phyloP scores from a whole-genome alignment of 345 rosid genomes.

The Salix koriyanagi region DNA sequence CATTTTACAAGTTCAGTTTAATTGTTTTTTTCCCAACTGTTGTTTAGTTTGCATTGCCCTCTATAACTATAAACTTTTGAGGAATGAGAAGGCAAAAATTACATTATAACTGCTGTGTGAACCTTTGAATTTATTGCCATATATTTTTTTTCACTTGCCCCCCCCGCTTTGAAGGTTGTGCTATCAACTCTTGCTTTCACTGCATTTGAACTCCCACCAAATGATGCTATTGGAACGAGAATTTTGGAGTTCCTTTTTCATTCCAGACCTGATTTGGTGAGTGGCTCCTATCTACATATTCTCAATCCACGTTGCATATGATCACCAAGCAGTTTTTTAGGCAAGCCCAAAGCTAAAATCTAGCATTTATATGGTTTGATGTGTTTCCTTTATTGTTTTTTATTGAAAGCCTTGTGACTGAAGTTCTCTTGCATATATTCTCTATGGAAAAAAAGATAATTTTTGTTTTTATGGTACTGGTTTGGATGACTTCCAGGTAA shows the following conservation, averaged over 20 bases:
- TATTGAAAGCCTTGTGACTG: background rate
- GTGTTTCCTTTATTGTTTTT: background rate
- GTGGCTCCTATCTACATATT: constrained; percentile 7
- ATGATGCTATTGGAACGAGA: constrained; percentile 86
- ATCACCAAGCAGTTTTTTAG: background rate
- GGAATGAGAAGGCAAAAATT: background rate
- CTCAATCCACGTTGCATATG: background rate
- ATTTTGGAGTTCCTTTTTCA: constrained; percentile 87
- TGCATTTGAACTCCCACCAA: constrained; percentile 98
- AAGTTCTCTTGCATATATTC: background rate
- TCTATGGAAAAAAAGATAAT: background rate
- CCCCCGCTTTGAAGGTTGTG: constrained; percentile 58
- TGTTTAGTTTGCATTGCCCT: background rate
- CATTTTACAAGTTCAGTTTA: no score
- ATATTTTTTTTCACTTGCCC: constrained; percentile 11
- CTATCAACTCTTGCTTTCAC: constrained; percentile 90
- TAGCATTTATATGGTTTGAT: background rate
- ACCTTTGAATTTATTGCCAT: background rate
- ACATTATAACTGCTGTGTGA: background rate
- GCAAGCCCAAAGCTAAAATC: background rate
- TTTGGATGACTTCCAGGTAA: constrained; percentile 49
- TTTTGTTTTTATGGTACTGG: constrained; percentile 1
- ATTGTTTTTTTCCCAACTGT: no score
- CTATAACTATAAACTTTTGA: background rate
- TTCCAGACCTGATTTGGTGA: constrained; percentile 86